Evolutionary conservation across 1,284 basidiomycete genomes (phyloP).

Genomic region (Malassezia dermatis): DNA sequence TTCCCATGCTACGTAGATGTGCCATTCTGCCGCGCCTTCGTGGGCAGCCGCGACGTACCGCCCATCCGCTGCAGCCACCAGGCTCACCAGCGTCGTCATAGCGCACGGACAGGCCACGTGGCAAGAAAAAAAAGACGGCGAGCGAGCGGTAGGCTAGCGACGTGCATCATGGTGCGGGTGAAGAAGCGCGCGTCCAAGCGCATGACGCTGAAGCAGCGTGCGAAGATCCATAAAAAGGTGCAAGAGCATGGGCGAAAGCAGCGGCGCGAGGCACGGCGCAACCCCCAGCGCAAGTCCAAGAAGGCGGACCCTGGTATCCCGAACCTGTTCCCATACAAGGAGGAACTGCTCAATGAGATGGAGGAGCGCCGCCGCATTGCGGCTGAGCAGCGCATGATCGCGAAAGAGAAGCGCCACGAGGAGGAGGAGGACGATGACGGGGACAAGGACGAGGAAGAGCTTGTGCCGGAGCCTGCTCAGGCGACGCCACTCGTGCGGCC

Average conservation of each 20-base stretch:
- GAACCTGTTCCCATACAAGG: constrained; percentile 94
- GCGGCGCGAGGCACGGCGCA: constrained; percentile 64
- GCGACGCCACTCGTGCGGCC: constrained; percentile 1
- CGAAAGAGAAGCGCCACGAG: constrained; percentile 12
- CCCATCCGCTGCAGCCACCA: not conserved
- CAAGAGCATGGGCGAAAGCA: constrained; percentile 43
- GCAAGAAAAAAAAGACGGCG: not conserved
- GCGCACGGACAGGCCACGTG: constrained; percentile 12
- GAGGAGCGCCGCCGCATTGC: constrained; percentile 30
- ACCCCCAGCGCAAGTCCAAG: constrained; percentile 64
- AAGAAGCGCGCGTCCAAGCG: constrained; percentile 42
- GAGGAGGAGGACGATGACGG: constrained; percentile 20
- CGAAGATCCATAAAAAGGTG: constrained; percentile 44
- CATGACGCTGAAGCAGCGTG: constrained; percentile 35
- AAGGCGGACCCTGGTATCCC: constrained; percentile 88
- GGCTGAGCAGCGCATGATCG: constrained; percentile 24
- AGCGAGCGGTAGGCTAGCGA: not conserved
- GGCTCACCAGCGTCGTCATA: not conserved
- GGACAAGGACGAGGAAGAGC: constrained; percentile 18
- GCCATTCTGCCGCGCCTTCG: not conserved
- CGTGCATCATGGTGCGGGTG: constrained; percentile 28
- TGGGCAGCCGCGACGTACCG: not conserved
- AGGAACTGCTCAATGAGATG: constrained; percentile 77
- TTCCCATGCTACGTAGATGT: constrained; percentile 3
- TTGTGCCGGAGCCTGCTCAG: not conserved